Evolutionary conservation across 768 basidiomycete species (phyloP).

Genomic region (Hericium coralloides): DNA sequence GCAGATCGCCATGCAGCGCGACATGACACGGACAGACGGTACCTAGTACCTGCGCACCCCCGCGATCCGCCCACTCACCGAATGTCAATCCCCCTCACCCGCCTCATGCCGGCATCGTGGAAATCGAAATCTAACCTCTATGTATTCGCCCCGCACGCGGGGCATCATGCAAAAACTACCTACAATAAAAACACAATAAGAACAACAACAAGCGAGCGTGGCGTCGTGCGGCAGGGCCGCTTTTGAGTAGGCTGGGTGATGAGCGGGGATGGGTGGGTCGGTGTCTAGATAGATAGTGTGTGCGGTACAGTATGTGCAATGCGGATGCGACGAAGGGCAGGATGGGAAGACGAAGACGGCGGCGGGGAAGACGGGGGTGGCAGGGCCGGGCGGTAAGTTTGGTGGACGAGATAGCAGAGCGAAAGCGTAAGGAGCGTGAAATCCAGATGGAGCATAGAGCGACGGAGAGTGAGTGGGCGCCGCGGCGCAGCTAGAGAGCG

Average conservation of each 20-base stretch:
- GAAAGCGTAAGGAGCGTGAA: neutral
- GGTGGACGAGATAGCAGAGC: neutral
- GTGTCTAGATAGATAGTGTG: neutral
- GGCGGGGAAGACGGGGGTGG: neutral
- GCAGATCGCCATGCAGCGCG: too few species aligned
- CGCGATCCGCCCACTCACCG: too few species aligned
- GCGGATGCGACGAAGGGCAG: neutral
- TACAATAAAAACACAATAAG: neutral
- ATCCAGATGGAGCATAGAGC: neutral
- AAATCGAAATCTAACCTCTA: too few species aligned
- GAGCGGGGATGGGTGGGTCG: neutral
- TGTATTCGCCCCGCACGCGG: too few species aligned
- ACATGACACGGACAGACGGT: too few species aligned
- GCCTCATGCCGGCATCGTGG: too few species aligned
- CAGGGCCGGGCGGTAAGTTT: neutral
- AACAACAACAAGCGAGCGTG: neutral
- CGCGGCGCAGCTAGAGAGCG: neutral
- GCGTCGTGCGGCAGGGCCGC: neutral
- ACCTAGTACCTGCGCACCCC: too few species aligned
- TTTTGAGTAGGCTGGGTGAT: neutral
- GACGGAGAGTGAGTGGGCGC: neutral
- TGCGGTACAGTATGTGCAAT: neutral
- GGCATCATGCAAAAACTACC: neutral
- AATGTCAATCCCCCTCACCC: too few species aligned
- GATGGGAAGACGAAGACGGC: neutral